Conservation (phyloP, 306 rosid species). For the Neltuma alba region DNA sequence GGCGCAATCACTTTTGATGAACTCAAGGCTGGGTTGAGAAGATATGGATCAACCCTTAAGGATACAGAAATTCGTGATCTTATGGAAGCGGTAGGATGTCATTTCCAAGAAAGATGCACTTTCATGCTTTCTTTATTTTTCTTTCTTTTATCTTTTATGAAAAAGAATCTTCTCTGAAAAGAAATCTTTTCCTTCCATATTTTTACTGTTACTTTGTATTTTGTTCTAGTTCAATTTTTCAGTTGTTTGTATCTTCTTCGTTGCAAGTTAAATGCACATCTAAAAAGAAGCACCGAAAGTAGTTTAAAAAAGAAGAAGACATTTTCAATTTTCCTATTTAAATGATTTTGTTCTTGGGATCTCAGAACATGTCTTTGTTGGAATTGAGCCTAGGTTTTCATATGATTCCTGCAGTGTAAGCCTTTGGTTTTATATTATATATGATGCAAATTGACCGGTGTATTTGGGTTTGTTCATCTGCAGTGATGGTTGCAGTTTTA, state of each 20-base stretch:
- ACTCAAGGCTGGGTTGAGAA: conserved; percentile 93
- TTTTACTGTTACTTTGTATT: conserved; percentile 7
- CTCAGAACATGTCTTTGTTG: conserved; percentile 22
- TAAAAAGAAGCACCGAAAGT: neutral
- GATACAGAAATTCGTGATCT: conserved; percentile 94
- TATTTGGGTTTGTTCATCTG: conserved; percentile 21
- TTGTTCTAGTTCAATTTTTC: conserved; percentile 1
- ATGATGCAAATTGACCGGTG: neutral
- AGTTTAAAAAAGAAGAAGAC: neutral
- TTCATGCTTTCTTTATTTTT: conserved; percentile 15
- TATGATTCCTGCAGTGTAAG: neutral
- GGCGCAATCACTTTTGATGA: conserved; percentile 98
- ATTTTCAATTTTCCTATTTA: neutral
- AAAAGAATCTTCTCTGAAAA: neutral
- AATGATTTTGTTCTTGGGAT: neutral
- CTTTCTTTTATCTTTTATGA: neutral
- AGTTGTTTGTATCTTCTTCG: conserved; percentile 11
- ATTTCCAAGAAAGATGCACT: conserved; percentile 18
- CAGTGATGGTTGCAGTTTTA: conserved; percentile 8
- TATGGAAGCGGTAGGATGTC: conserved; percentile 82
- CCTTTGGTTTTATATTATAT: neutral
- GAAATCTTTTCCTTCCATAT: neutral
- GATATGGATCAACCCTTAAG: conserved; percentile 93
- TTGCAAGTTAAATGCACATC: conserved; percentile 9
- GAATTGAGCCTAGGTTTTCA: neutral